Base-by-base conservation (phyloP, 352 stramenopile species). In the Peronospora farinosa region DNA sequence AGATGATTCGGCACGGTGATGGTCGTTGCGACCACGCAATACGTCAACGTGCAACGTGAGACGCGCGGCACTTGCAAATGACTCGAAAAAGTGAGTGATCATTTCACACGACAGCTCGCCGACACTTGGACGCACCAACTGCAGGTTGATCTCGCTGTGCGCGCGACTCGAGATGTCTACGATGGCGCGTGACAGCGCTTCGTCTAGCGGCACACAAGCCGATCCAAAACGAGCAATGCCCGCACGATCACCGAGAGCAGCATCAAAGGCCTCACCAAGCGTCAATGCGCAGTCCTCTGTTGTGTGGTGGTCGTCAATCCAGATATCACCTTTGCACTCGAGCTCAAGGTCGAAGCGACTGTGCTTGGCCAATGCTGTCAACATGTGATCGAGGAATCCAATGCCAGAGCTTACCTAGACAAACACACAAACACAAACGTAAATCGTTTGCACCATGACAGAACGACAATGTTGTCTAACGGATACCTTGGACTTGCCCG, bases 251-350 rank as follows among this genome's bases (percentile, higher is more conserved):
- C 95, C 95, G 6, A 98, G 77, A 3, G 92, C 90, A 51, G 76
- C 62, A 51, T 96, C 90, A 45, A 97, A 88, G 9, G 84, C 86
- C 55, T 98, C 88, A 17, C 95, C 95, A 4, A 98, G 67, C 36
- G 89, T 92, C 59, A 98, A 84, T 21, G 84, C 82, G 32, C 96
- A 96, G 77, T 98, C 95, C 66, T 98, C 95, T 12, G 84, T 92
- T 35, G 91, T 97, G 69, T 98, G 95, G 62, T 98, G 95, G 73
- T 98, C 95, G 65, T 98, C 95, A 36, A 98, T 96, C 82, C 86
- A 97, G 30, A 88, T 86, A 66, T 98, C 95, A 48, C 95, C 95
- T 44, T 92, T 86, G 65, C 87, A 97, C 27, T 76, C 64, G 6
- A 97, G 77, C 41, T 86, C 67, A 8, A 97, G 49, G 53, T 97